A percentile compares a stretch with the other conserved stretches of the same genome.
These are phyloP conservation scores for Aspergillus indologenus DNA, from an alignment of 495 filamentous ascomycete genomes.

Conservation along the genomic window DNA sequence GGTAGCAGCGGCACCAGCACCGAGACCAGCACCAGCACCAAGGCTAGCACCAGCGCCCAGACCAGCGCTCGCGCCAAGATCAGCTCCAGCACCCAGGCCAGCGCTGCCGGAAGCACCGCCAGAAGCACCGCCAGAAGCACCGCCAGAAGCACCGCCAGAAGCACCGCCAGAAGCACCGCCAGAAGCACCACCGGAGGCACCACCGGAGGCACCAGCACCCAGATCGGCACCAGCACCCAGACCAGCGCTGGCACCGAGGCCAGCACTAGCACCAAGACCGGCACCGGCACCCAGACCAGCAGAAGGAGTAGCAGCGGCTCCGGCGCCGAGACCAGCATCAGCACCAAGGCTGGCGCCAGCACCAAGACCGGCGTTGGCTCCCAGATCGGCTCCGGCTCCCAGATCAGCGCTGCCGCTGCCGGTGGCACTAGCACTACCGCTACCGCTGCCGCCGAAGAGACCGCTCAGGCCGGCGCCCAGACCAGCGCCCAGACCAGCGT, in stretches of 20 bases:
- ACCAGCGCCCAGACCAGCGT: neutral
- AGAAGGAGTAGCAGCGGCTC: neutral
- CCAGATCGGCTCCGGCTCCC: no score
- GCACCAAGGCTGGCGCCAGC: neutral
- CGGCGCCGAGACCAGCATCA: constrained; percentile 4
- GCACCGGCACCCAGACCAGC: neutral
- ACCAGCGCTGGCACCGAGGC: neutral
- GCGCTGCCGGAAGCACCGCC: neutral
- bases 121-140: neutral
- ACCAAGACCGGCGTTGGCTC: neutral
- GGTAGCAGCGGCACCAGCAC: neutral
- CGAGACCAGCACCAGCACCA: neutral
- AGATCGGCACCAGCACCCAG: neutral
- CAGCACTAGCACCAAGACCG: neutral
- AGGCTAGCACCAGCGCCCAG: neutral
- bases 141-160: neutral
- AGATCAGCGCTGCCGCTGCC: neutral
- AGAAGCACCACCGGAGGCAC: neutral
- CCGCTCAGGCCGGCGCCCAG: neutral
- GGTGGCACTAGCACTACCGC: neutral
- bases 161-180: neutral
- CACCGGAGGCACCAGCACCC: neutral
- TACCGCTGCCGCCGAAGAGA: neutral
- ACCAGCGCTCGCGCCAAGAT: neutral
- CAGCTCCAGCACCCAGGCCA: neutral